phyloP scores from a whole-genome alignment of 306 rosid species.

The Cucurbita ficifolia region DNA sequence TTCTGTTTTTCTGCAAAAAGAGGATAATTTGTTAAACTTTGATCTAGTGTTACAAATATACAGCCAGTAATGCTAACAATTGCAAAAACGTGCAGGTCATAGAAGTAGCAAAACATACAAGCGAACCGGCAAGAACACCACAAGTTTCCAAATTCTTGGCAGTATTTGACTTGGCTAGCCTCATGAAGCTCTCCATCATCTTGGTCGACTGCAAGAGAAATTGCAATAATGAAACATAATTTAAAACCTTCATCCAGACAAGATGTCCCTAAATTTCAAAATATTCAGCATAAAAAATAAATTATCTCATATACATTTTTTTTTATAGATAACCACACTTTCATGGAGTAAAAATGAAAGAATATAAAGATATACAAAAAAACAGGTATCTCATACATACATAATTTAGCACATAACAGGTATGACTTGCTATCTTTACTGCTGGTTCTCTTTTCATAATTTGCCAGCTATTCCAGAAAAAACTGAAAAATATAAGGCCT shows the following conservation, averaged over 20 bases:
- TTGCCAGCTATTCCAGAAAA: not conserved
- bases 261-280: slow-evolving; percentile 6
- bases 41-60: not conserved
- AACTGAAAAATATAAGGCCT: not conserved
- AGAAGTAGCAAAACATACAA: slow-evolving; percentile 46
- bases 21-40: slow-evolving; percentile 8
- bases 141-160: slow-evolving; percentile 83
- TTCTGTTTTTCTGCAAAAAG: slow-evolving; percentile 70
- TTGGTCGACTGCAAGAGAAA: slow-evolving; percentile 58
- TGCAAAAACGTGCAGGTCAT: not conserved
- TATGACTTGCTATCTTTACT: not conserved
- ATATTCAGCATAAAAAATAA: not conserved
- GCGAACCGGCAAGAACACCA: slow-evolving; percentile 86
- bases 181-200: slow-evolving; percentile 86
- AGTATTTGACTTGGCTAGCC: slow-evolving; percentile 77
- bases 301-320: not conserved
- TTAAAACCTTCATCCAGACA: not conserved
- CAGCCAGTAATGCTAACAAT: not conserved
- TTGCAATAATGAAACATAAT: slow-evolving; percentile 8
- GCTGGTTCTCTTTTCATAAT: not conserved
- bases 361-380: too few relatives aligned
- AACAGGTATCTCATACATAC: not conserved
- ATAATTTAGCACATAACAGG: not conserved
- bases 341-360: too few relatives aligned
- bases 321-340: too few relatives aligned